A percentile compares a stretch with the other conserved stretches of the same genome.
Evolutionary conservation across 2,329 filamentous ascomycete species (phyloP).

Genomic region (Fusarium bulbicola): DNA sequence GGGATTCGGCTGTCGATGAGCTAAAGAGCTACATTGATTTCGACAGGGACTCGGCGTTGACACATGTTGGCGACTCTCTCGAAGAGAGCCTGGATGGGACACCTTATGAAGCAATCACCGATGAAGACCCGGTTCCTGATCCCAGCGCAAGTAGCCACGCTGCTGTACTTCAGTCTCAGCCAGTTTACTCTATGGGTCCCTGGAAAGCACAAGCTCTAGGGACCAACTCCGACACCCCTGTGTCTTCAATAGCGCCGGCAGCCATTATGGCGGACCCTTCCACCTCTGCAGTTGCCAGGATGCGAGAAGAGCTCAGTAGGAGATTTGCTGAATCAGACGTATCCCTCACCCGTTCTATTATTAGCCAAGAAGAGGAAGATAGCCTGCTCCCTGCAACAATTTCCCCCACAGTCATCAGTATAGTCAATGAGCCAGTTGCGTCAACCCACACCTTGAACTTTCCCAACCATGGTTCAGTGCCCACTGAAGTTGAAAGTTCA

Average conservation of each 20-base stretch:
- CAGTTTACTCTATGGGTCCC: slow-evolving; percentile 32
- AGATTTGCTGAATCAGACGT: slow-evolving; percentile 29
- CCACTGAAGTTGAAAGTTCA: slow-evolving; percentile 36
- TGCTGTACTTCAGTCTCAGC: slow-evolving; percentile 28
- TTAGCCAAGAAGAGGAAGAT: slow-evolving; percentile 33
- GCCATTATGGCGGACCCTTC: slow-evolving; percentile 39
- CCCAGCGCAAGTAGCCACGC: slow-evolving; percentile 1
- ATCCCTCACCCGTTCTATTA: slow-evolving; percentile 29
- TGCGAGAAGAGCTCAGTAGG: slow-evolving; percentile 33
- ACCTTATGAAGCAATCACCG: slow-evolving; percentile 3
- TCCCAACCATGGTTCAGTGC: slow-evolving; percentile 23
- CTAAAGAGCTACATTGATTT: slow-evolving; percentile 39
- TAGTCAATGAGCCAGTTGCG: slow-evolving; percentile 39
- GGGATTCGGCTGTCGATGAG: slow-evolving; percentile 36
- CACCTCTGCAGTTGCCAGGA: slow-evolving; percentile 31
- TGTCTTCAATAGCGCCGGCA: slow-evolving; percentile 41
- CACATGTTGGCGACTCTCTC: slow-evolving; percentile 14
- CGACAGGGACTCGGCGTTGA: slow-evolving; percentile 22
- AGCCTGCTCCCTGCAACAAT: slow-evolving; percentile 45
- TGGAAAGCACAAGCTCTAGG: slow-evolving; percentile 40
- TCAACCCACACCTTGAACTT: slow-evolving; percentile 33
- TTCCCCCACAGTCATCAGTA: slow-evolving; percentile 52
- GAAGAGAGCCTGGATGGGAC: slow-evolving; percentile 3
- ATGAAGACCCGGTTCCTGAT: neutral
- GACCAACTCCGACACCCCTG: slow-evolving; percentile 28